Evolutionary conservation across 2,329 filamentous ascomycete genomes (phyloP), one percentile per base, ranked within the genome.

Genomic region (Pseudocercospora ulei): DNA sequence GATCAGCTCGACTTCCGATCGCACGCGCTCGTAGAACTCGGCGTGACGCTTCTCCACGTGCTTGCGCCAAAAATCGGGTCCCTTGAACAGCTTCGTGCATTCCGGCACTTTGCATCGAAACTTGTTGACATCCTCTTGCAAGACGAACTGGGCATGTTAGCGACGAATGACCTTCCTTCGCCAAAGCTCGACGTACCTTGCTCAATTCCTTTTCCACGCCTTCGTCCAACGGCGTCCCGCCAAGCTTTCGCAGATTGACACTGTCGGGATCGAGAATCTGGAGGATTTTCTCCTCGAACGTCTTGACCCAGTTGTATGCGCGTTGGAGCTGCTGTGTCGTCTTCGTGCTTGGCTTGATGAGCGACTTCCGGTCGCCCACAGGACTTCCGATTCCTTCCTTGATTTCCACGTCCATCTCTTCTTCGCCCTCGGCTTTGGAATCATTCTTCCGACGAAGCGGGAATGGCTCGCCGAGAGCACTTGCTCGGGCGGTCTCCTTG

Each of bases 241-340:
- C 90, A 16, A 96, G 73, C 65, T 95, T 96, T 60, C 78, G 78
- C 26, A 96, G 69, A 56, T 96, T 86, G 14, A 82, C 82, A 34
- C 79, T 78, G 38, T 90, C 83, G 0, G 90, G 90, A 50, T 96
- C 88, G 8, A 98, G 71, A 30, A 96, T 82, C 60, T 95, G 87
- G 58, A 84, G 69, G 35, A 98, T 73, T 66, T 98, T 98, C 57
- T 98, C 90, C 59, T 98, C 90, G 55, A 94, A 98, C 0, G 90
- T 96, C 67, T 82, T 92, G 44, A 98, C 92, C 90, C 92, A 98
- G 57, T 96, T 98, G 66, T 86, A 96, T 0, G 90, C 90, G 41
- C 87, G 80, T 56, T 92, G 82, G 8, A 96, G 75, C 59, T 96
- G 90, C 59, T 92, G 85, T 55, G 94, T 86, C 3, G 78, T 77